phyloP scores from a whole-genome alignment of 176 grass and related monocot genomes.

The Lolium multiflorum region DNA sequence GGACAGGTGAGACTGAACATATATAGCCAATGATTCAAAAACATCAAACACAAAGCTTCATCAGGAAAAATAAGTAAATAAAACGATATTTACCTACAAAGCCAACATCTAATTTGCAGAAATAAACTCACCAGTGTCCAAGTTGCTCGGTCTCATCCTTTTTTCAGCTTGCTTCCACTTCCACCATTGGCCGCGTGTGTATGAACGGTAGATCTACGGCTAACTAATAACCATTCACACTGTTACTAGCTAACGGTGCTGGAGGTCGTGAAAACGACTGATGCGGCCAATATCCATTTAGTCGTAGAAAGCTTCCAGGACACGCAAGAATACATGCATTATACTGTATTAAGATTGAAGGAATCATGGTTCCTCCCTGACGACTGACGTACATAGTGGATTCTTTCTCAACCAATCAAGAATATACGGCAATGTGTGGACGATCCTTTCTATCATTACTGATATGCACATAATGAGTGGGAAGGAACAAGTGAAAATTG shows the following conservation, averaged over 20 bases:
- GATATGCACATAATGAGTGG: neutral
- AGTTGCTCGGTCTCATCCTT: neutral
- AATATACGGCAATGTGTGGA: conserved; percentile 27
- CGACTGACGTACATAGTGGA: conserved; percentile 32
- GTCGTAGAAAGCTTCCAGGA: neutral
- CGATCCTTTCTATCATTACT: too few relatives aligned
- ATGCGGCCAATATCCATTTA: conserved; percentile 17
- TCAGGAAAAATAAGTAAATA: neutral
- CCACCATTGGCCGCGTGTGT: neutral
- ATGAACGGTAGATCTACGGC: neutral
- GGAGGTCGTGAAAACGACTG: conserved; percentile 6
- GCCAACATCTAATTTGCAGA: neutral
- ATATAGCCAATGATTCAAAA: neutral
- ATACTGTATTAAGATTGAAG: neutral
- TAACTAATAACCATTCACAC: neutral
- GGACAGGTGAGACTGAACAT: neutral
- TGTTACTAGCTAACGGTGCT: neutral
- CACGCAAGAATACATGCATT: too few relatives aligned
- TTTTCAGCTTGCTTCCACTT: neutral
- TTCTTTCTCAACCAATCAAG: conserved; percentile 26
- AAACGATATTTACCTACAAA: neutral
- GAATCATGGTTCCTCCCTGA: too few relatives aligned
- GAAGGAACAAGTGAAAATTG: too few relatives aligned
- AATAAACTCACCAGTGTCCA: conserved; percentile 1
- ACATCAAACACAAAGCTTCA: too few relatives aligned